Base-by-base conservation (phyloP, 345 rosid genomes). In the Iberis pinnata region DNA sequence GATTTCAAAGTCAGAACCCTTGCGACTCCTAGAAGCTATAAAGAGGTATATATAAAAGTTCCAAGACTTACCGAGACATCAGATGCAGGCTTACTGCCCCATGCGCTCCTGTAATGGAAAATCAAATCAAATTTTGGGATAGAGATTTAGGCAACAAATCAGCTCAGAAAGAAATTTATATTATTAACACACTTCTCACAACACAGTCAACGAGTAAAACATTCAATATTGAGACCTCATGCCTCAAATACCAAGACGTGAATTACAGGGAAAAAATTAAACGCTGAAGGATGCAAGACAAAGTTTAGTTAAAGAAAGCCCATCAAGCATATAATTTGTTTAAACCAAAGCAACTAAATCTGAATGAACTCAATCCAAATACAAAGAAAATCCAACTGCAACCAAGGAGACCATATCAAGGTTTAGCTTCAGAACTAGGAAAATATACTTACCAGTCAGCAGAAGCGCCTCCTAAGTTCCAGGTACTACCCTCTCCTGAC, bases 401-500 rank as follows among this genome's bases (percentile, higher is more conserved):
- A 49, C 19, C 42, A 58, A 6, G 20, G 24, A 41, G 9, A 20
- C 20, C 8, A 36, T 44, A 33, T 49, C 16, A 26, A 47, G 24
- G 31, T 33, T 15, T 36, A 15, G 33, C 15, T 36, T 31, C 54
- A 41, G 22, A 60, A 20, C 5, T 52, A 37, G 9, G 9, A 18
- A 42, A 50, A 19, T 39, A 31, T 12, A 25, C 49, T 66, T 72
- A 90, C 98, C 80, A 66, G 44, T 76, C 86, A 56, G 75, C 57
- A 61, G 88, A 72, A 9, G 61, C 19, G 6, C 74, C 83, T 56
- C 80, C 96, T 44, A 69, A 25, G 43, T 77, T 82, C 95, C 85
- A 77, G 16, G 72, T 68, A 69, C 72, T 73, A 64, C 71, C 77
- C 40, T 71, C 83, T 26, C 74, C 75, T 40, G 95, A 75, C 20